Percentiles rank a stretch among this genome's conserved stretches.
Conservation (phyloP, 148 eudicot genomes). For the Diospyros kaki region DNA sequence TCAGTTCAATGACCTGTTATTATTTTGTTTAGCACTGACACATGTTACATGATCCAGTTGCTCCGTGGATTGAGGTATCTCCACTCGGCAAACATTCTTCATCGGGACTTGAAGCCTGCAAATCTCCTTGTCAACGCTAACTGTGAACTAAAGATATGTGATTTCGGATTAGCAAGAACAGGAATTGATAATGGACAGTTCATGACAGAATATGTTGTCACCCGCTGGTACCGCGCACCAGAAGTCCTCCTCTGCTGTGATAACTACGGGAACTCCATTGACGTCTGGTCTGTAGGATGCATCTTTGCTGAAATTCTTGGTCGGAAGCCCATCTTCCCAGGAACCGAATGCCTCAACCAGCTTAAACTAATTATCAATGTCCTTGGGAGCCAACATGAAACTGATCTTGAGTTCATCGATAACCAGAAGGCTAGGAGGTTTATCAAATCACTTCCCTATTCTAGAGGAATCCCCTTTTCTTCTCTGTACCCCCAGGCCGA, state of each 20-base stretch:
- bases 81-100: slow-evolving; percentile 22
- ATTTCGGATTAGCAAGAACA: slow-evolving; percentile 20
- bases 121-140: slow-evolving; percentile 37
- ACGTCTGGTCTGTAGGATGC: slow-evolving; percentile 25
- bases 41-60: slow-evolving; percentile 23
- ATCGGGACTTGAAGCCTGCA: slow-evolving; percentile 39
- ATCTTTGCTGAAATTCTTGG: slow-evolving; percentile 26
- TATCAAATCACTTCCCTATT: slow-evolving; percentile 18
- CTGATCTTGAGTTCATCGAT: slow-evolving; percentile 13
- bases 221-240: slow-evolving; percentile 25
- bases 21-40: neutral
- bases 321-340: slow-evolving; percentile 22
- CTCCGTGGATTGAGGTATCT: slow-evolving; percentile 27
- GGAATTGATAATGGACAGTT: slow-evolving; percentile 21
- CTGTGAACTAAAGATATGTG: slow-evolving; percentile 28
- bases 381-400: slow-evolving; percentile 20
- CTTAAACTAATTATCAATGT: slow-evolving; percentile 21
- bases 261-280: slow-evolving; percentile 21
- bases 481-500: slow-evolving; percentile 20
- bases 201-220: slow-evolving; percentile 25
- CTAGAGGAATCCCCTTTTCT: slow-evolving; percentile 18
- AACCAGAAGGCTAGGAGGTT: slow-evolving; percentile 17
- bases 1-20: neutral
- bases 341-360: slow-evolving; percentile 23
- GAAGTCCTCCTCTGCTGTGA: slow-evolving; percentile 26